These are phyloP conservation scores for Pseudomassariella vexata DNA, from an alignment of 2,329 filamentous ascomycete species.

Conservation along the genomic window DNA sequence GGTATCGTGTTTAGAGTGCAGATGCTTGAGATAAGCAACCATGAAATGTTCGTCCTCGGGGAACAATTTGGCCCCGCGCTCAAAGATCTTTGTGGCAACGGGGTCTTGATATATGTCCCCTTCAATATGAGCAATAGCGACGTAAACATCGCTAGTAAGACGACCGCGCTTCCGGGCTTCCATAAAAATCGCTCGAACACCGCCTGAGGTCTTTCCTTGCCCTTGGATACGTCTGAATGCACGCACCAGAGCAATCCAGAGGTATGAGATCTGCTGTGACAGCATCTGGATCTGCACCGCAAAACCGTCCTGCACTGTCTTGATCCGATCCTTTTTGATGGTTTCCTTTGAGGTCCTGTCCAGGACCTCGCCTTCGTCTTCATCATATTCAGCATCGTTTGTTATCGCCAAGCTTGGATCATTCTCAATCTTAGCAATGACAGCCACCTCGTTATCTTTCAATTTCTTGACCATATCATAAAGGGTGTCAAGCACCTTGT, in stretches of 20 bases:
- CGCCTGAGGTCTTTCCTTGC: constrained; percentile 60
- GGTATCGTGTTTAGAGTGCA: constrained; percentile 86
- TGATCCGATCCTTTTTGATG: constrained; percentile 59
- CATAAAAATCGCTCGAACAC: constrained; percentile 81
- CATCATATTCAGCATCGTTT: constrained; percentile 32
- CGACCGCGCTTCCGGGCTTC: constrained; percentile 84
- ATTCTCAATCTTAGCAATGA: constrained; percentile 52
- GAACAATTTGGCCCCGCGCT: constrained; percentile 87
- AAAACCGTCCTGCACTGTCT: constrained; percentile 60
- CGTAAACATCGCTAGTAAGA: constrained; percentile 90
- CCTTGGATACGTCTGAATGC: constrained; percentile 93
- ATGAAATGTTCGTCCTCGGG: constrained; percentile 91
- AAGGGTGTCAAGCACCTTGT: constrained; percentile 77
- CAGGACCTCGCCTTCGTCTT: constrained; percentile 44
- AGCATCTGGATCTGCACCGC: constrained; percentile 68
- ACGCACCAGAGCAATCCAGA: constrained; percentile 92
- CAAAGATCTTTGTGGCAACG: constrained; percentile 90
- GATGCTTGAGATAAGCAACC: constrained; percentile 90
- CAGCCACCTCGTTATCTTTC: constrained; percentile 55
- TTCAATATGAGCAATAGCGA: constrained; percentile 87
- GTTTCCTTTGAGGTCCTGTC: constrained; percentile 39
- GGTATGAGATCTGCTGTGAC: constrained; percentile 80
- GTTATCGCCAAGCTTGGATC: constrained; percentile 32
- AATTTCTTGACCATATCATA: constrained; percentile 77
- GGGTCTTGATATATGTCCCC: constrained; percentile 94